Percentiles rank a stretch among this genome's conserved stretches.
Conservation (phyloP, 345 rosid genomes). For the Psidium friedrichsthalianum region DNA sequence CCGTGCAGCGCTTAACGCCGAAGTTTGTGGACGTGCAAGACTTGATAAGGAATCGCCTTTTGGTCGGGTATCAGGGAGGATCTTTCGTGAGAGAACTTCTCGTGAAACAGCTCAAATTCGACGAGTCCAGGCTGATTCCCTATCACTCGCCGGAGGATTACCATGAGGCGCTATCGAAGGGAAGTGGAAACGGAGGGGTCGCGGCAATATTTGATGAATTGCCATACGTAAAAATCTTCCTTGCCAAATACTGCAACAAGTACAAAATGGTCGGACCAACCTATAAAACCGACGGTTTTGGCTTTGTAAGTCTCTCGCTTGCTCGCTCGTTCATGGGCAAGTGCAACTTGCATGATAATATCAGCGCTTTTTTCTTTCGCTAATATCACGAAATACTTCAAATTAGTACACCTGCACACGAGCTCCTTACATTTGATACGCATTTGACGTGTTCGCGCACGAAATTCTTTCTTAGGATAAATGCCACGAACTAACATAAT, state of each 20-base stretch:
- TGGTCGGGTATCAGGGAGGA: conserved; percentile 25
- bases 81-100: conserved; percentile 27
- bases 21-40: conserved; percentile 20
- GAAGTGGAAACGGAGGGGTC: conserved; percentile 19
- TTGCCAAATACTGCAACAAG: background rate
- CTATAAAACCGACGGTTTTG: background rate
- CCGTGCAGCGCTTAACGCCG: conserved; percentile 45
- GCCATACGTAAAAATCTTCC: background rate
- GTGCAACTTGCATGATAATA: background rate
- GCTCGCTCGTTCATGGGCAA: too few relatives aligned
- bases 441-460: too few relatives aligned
- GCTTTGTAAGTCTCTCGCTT: background rate
- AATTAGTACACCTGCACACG: too few relatives aligned
- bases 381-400: too few relatives aligned
- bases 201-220: conserved; percentile 1
- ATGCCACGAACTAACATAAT: too few relatives aligned
- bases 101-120: conserved; percentile 10
- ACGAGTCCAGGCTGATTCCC: background rate
- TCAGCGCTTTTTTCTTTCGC: too few relatives aligned
- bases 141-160: conserved; percentile 15
- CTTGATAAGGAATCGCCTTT: conserved; percentile 22
- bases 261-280: background rate
- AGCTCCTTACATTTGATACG: too few relatives aligned
- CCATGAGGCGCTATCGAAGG: conserved; percentile 15
- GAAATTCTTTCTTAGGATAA: too few relatives aligned